Evolutionary conservation across 164 flowering plant species (phyloP), one percentile per base, ranked within the genome.

Genomic region (Chimonanthus praecox): DNA sequence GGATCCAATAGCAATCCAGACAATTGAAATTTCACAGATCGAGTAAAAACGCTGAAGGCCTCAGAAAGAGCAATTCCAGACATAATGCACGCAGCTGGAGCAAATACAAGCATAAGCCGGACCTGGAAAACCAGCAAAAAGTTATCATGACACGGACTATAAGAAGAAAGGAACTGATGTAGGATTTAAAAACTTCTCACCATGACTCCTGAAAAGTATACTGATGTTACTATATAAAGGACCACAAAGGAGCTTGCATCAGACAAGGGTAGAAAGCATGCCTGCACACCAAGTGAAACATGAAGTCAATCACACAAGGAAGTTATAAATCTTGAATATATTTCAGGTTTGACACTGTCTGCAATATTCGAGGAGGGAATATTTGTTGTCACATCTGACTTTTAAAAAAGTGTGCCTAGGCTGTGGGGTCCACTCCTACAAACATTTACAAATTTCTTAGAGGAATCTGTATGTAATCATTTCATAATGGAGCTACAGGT

Each of bases 161-260:
- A 73, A 58, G 49, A 63, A 60, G 68, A 71, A 44, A 58, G 58
- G 5, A 4, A 58, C 50, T 20, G 51, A 67, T 21, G 62, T 10
- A 47, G 64, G 46, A 46, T 16, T 7, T 20, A 75, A 7, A 72
- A 65, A 74, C 49, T 67, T 11, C 88, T 79, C 74, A 95, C 99
- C 99, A 95, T 95, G 75, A 95, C 99, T 74, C 99, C 99, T 62
- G 99, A 95, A 77, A 95, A 95, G 77, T 95, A 95, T n/a, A 93
- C 99, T 48, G 99, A 88, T 62, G 90, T 92, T 46, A 88, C 97
- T 50, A 95, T 90, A 70, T 95, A 95, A 72, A 95, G 98, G 79
- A 95, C 78, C 48, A 83, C 91, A 81, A 96, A 96, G 76, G 98
- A 96, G 85, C 99, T 96, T 63, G 99, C 97, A 90, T 96, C 99